These are phyloP conservation scores for Ceratocystis smalleyi DNA, from an alignment of 2,329 filamentous ascomycete genomes.

Conservation along the genomic window DNA sequence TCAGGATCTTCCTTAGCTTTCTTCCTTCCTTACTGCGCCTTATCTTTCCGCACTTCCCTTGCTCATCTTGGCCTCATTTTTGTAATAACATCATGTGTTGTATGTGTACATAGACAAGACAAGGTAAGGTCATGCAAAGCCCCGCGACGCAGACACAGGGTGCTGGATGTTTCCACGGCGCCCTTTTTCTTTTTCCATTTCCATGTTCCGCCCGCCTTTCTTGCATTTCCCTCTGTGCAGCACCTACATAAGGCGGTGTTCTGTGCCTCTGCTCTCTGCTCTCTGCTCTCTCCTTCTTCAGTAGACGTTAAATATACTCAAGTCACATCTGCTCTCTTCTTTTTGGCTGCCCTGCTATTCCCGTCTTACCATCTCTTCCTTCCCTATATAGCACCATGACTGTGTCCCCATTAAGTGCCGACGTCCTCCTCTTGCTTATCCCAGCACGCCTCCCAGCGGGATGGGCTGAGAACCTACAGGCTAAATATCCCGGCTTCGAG, in stretches of 20 bases:
- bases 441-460: constrained; percentile 23
- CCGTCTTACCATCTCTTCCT: too few species aligned
- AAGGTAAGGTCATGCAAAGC: neutral
- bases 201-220: neutral
- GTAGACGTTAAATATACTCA: too few species aligned
- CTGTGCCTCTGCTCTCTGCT: neutral
- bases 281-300: neutral
- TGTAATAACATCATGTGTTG: neutral
- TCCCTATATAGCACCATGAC: neutral
- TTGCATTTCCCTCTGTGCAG: neutral
- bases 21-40: neutral
- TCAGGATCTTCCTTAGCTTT: neutral
- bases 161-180: neutral
- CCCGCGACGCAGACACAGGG: neutral
- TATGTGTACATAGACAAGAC: neutral
- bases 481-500: constrained; percentile 31
- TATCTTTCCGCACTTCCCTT: neutral
- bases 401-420: constrained; percentile 19
- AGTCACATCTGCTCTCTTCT: neutral
- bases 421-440: constrained; percentile 32
- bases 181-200: neutral
- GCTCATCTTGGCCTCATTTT: neutral
- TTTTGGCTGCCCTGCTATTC: too few species aligned
- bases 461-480: constrained; percentile 26
- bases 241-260: too few species aligned